Base-by-base conservation (phyloP, 306 rosid species). In the Citrullus amarus region DNA sequence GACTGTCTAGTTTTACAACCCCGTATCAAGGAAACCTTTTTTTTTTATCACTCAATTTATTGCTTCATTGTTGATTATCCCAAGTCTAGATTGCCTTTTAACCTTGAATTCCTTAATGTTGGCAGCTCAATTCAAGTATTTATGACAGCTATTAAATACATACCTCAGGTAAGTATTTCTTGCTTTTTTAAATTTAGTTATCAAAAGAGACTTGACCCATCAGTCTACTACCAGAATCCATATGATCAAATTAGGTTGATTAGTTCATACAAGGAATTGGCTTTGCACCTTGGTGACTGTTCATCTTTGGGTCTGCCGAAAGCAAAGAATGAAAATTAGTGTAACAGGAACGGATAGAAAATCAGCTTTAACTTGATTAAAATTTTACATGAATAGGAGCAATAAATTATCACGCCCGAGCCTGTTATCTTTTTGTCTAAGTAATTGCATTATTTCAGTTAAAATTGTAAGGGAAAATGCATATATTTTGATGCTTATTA, bases 71-170 rank as follows among this genome's bases (percentile, higher is more conserved):
- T 71, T 6, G 16, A 46, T 20, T 15, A 13, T 50, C 25, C 46
- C 20, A 25, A 50, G 61, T 30, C 46, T 30, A 50, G 61, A 22
- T 51, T 50, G 30, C 28, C 56, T 50, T 15, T 73, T 73, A 73
- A 73, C 58, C 60, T 25, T 51, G 77, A 73, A 16, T 15, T 51
- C 71, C 57, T 60, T 68, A 28, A 48, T 71, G 22, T 60, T 83
- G 39, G 87, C 97, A 91, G 99, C 86, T 82, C 84, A 43, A 95
- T 95, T 75, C 99, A 92, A 91, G 87, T 92, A 39, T 76, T 70
- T 75, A 95, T 95, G 97, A 88, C 99, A 3, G 44, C 86, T 30
- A 88, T 95, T 78, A 95, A 95, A 80, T 95, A 95, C 79, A 87
- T 92, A 63, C 99, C 99, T 28, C 99, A 95, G 99, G 97, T 92